A percentile compares a stretch with the other conserved stretches of the same genome.
phyloP scores from a whole-genome alignment of 2,329 filamentous ascomycete genomes.

The Fusarium transvaalense region DNA sequence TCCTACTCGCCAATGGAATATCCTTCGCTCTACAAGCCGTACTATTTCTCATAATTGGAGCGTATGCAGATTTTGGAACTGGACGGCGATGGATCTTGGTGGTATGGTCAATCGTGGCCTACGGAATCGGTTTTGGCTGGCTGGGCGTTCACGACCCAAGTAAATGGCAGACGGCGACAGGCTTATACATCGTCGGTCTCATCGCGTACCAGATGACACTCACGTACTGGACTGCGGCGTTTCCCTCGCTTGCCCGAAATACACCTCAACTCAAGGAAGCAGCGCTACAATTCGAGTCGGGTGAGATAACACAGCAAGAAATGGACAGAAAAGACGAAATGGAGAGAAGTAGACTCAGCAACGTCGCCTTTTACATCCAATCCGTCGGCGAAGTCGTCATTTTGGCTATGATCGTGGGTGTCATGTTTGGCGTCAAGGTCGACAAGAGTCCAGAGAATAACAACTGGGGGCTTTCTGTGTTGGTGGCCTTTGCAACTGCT shows the following conservation, averaged over 20 bases:
- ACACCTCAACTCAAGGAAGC: constrained; percentile 52
- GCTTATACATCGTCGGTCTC: constrained; percentile 74
- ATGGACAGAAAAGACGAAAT: constrained; percentile 72
- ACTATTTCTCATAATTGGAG: constrained; percentile 65
- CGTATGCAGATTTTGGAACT: constrained; percentile 73
- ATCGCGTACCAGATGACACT: constrained; percentile 76
- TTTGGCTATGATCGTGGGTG: constrained; percentile 72
- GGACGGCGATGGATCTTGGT: constrained; percentile 74
- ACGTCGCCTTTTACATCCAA: constrained; percentile 74
- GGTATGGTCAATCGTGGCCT: constrained; percentile 70
- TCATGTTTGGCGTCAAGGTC: constrained; percentile 71
- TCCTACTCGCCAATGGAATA: constrained; percentile 74
- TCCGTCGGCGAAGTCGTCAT: constrained; percentile 72
- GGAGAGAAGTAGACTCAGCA: constrained; percentile 73
- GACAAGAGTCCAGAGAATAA: constrained; percentile 70
- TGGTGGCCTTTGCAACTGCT: constrained; percentile 74
- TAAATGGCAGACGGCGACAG: constrained; percentile 71
- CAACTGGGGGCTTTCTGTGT: constrained; percentile 74
- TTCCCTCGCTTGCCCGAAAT: constrained; percentile 56
- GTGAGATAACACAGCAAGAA: constrained; percentile 67
- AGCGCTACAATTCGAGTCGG: constrained; percentile 49
- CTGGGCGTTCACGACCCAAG: constrained; percentile 71
- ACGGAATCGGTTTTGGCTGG: constrained; percentile 75
- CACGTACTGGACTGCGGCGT: constrained; percentile 76
- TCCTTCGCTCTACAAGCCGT: constrained; percentile 75